phyloP scores from a whole-genome alignment of 2,329 filamentous ascomycete species.

The Sordariomycetes sp. region DNA sequence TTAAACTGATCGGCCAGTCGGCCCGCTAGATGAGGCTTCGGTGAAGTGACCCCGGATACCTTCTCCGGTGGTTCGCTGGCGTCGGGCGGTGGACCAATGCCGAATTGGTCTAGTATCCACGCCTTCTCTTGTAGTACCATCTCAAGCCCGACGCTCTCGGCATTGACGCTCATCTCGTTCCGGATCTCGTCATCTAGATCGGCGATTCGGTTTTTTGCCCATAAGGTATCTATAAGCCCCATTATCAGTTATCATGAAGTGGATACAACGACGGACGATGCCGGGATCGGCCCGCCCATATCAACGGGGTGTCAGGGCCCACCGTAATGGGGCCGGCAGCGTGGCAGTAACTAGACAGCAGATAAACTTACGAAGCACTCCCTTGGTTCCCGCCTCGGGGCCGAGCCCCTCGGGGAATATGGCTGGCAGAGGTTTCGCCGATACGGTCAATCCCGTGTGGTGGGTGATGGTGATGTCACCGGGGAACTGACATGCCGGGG shows the following conservation, averaged over 20 bases:
- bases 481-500: conserved; percentile 62
- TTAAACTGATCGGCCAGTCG: conserved; percentile 69
- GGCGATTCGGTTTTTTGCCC: conserved; percentile 73
- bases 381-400: conserved; percentile 63
- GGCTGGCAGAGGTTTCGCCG: conserved; percentile 72
- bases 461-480: conserved; percentile 45
- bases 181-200: conserved; percentile 70
- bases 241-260: neutral
- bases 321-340: no score
- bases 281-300: neutral
- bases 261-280: neutral
- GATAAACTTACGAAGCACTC: conserved; percentile 17
- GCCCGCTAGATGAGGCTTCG: conserved; percentile 34
- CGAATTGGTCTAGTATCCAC: conserved; percentile 76
- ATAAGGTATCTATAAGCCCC: conserved; percentile 69
- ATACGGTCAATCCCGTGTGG: conserved; percentile 22
- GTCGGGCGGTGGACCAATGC: conserved; percentile 31
- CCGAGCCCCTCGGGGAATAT: conserved; percentile 74
- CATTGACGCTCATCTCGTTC: conserved; percentile 60
- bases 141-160: conserved; percentile 71
- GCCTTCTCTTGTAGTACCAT: conserved; percentile 77
- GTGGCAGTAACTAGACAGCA: no score
- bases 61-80: neutral
- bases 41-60: conserved; percentile 3
- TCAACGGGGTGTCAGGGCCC: neutral